phyloP scores from a whole-genome alignment of 1,284 basidiomycete species.

The Cronartium quercuum region DNA sequence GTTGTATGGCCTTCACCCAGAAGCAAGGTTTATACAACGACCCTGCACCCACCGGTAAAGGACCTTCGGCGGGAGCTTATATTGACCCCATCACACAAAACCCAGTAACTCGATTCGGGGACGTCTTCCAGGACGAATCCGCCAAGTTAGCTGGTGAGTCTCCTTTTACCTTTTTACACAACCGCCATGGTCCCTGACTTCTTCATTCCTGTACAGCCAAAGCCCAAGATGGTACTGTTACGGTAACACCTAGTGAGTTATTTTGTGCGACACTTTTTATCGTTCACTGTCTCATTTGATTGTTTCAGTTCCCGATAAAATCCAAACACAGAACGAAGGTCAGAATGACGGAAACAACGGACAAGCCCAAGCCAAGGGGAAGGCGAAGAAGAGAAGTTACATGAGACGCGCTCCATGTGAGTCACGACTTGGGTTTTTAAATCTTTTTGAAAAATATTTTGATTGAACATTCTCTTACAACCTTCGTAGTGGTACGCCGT shows the following conservation, averaged over 20 bases:
- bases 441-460: too few species aligned
- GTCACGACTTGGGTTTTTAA: too few species aligned
- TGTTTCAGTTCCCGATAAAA: conserved; percentile 18
- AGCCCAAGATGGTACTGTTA: conserved; percentile 21
- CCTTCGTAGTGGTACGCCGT: not conserved
- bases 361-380: not conserved
- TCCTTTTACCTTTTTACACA: not conserved
- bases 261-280: not conserved
- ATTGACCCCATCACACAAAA: conserved; percentile 23
- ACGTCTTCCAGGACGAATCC: conserved; percentile 1
- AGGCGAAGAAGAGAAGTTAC: not conserved
- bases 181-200: not conserved
- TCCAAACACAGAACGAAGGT: conserved; percentile 8
- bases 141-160: conserved; percentile 27
- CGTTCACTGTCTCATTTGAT: not conserved
- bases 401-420: too few species aligned
- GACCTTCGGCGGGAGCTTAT: not conserved
- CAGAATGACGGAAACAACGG: not conserved
- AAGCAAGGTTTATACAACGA: conserved; percentile 26
- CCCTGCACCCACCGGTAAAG: conserved; percentile 18
- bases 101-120: conserved; percentile 11
- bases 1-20: conserved; percentile 37
- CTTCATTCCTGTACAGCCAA: not conserved
- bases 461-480: too few species aligned
- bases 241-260: conserved; percentile 32